Base-by-base conservation (phyloP, 108 stramenopile genomes). In the Skeletonema grethae region DNA sequence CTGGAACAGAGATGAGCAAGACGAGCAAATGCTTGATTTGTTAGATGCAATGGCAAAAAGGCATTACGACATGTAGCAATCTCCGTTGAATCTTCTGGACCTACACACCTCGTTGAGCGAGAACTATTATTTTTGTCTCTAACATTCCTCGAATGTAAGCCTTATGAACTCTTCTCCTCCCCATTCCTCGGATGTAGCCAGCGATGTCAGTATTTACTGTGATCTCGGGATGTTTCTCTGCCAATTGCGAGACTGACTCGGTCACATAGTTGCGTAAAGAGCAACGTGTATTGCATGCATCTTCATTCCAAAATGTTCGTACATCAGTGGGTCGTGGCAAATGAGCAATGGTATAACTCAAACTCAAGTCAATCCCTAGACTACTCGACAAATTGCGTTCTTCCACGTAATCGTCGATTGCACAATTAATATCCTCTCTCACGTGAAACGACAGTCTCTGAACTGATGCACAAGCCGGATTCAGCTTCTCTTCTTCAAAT, bases 121-220 rank as follows among this genome's bases (percentile, higher is more conserved):
- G 61, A 7, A 90, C 87, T 9, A 90, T 79, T 63, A 90, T 83
- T 57, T 88, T 88, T 61, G 61, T 82, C 16, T 32, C 20, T 57
- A 90, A 43, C 61, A 90, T 20, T 1, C 56, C 76, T 22, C 67
- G 15, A 15, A 81, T 53, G 35, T 84, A 84, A 45, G 20, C 72
- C 24, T 1, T 18, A 12, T 50, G 60, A 12, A 66, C 65, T 56
- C 15, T 48, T 0, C 11, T 67, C 28, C 77, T 71, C 6, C 75
- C 75, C 25, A 28, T 22, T 28, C 43, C 29, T 4, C 35, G 32
- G n/a, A 61, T 61, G 60, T 29, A 61, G 18, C 60, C 60, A 7
- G 22, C 60, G 7, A 61, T 20, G 30, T 61, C 60, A 7, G 25
- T 61, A 36, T 61, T 61, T 0, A 36, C 11, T 36, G 16, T 61